Base-by-base conservation (phyloP, 2,329 filamentous ascomycete species). In the Alternaria dauci region DNA sequence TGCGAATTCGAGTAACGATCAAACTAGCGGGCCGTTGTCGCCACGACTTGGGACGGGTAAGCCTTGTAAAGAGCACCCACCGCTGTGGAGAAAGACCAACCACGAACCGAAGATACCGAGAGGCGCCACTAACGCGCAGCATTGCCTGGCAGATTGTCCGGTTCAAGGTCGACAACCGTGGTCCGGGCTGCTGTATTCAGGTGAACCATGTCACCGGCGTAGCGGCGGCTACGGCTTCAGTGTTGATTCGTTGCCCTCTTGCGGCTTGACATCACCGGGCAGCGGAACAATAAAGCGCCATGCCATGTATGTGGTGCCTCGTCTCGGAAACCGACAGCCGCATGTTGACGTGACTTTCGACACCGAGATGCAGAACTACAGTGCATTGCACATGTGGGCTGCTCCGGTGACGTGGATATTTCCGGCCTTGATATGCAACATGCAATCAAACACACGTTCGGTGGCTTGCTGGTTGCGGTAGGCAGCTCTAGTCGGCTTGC, bases 1-100 rank as follows among this genome's bases (percentile, higher is more conserved):
- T 25, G 52, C 48, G 54, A 48, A 55, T 47, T 55, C 26, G 55
- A 57, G 62, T 55, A 58, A 62, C 55, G 60, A 63, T 63, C 52
- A 65, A 58, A 67, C 67, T 67, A 70, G 69, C 64, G 68, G 68
- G 65, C 65, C 68, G 69, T 64, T 64, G 57, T 61, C 58, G 63
- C 61, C 58, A 61, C 62, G 62, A 59, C 58, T 65, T 63, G 44
- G 51, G 61, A 61, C 66, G 65, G 66, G 68, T 63, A 71, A 66
- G 66, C 66, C 60, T 68, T 58, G 64, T 52, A 63, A 55, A 59
- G 36, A 46, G 47, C 51, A 62, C 54, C 56, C 47, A 63, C 41
- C 52, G 47, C 34, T 42, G 53, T 52, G 30, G 59, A 47, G 36
- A 52, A 39, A 32, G 47, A 41, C 47, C 52, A 50, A 25, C 55